Conservation (phyloP, 2,329 filamentous ascomycete genomes). For the Paecilomyces formosus region DNA sequence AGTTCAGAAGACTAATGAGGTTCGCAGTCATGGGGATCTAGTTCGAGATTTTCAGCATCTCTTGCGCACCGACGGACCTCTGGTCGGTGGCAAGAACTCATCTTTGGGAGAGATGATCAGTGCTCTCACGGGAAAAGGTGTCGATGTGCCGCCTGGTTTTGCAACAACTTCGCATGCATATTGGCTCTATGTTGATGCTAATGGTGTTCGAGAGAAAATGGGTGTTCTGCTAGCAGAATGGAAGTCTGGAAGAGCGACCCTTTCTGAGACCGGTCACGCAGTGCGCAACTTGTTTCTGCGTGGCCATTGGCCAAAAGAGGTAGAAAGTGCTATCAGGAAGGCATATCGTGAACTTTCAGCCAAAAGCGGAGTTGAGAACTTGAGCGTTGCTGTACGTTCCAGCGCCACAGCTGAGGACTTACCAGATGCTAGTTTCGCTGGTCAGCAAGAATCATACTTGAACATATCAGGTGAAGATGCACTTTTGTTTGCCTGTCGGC, state of each 20-base stretch:
- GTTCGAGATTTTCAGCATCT: slow-evolving; percentile 17
- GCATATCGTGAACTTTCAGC: slow-evolving; percentile 21
- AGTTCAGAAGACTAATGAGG: not conserved
- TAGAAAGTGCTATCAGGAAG: slow-evolving; percentile 18
- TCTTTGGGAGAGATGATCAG: slow-evolving; percentile 34
- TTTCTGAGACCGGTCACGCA: slow-evolving; percentile 22
- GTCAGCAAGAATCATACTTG: slow-evolving; percentile 32
- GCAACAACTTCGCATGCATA: slow-evolving; percentile 28
- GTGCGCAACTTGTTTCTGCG: slow-evolving; percentile 23
- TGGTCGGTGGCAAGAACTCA: slow-evolving; percentile 33
- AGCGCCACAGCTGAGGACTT: slow-evolving; percentile 35
- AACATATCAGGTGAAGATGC: slow-evolving; percentile 25
- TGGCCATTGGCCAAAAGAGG: slow-evolving; percentile 22
- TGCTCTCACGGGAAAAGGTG: slow-evolving; percentile 17
- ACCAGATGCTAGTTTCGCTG: slow-evolving; percentile 32
- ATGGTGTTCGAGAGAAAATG: slow-evolving; percentile 24
- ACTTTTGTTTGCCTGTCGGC: slow-evolving; percentile 27
- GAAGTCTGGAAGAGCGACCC: slow-evolving; percentile 18
- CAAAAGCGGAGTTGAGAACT: slow-evolving; percentile 10
- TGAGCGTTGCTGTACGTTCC: slow-evolving; percentile 32
- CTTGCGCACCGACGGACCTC: slow-evolving; percentile 14
- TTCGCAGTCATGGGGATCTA: slow-evolving; percentile 3
- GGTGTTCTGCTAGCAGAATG: slow-evolving; percentile 19
- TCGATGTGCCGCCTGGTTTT: slow-evolving; percentile 28
- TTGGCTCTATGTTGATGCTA: slow-evolving; percentile 26